phyloP scores from a whole-genome alignment of 495 filamentous ascomycete genomes.

The Usnea hakonensis region DNA sequence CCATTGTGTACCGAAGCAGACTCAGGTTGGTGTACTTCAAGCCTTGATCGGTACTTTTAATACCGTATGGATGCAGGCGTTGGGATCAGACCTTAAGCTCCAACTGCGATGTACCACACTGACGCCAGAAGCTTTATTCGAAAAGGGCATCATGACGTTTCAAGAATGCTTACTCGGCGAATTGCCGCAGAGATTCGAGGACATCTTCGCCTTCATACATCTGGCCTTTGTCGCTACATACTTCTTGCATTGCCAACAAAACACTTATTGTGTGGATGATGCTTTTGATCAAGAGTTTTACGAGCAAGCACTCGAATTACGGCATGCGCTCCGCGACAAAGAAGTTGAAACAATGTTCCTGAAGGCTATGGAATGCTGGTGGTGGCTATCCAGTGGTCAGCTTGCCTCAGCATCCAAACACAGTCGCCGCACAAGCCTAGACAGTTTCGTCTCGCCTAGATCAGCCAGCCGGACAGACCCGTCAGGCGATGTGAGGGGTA shows the following conservation, averaged over 20 bases:
- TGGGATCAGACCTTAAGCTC: not conserved
- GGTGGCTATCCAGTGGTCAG: not conserved
- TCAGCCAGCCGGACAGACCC: not conserved
- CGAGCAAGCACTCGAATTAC: conserved; percentile 1
- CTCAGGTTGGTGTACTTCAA: not conserved
- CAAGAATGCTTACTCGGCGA: not conserved
- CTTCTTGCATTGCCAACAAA: not conserved
- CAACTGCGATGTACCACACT: not conserved
- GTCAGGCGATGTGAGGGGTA: not conserved
- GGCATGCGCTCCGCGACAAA: not conserved
- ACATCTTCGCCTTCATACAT: conserved; percentile 5
- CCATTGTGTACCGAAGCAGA: not conserved
- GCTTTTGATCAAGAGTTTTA: not conserved
- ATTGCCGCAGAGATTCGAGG: not conserved
- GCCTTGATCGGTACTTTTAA: not conserved
- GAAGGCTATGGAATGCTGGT: conserved; percentile 1
- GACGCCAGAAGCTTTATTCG: not conserved
- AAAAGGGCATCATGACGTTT: not conserved
- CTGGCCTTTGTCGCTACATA: conserved; percentile 7
- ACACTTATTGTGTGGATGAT: not conserved
- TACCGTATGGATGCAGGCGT: conserved; percentile 3
- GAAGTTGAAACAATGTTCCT: not conserved
- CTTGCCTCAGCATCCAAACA: not conserved
- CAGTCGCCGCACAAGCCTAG: not conserved
- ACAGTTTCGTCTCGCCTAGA: not conserved